A percentile compares a stretch with the other conserved stretches of the same genome.
Evolutionary conservation across 169 alveolate species (phyloP).

Genomic region (Perkinsus marinus): DNA sequence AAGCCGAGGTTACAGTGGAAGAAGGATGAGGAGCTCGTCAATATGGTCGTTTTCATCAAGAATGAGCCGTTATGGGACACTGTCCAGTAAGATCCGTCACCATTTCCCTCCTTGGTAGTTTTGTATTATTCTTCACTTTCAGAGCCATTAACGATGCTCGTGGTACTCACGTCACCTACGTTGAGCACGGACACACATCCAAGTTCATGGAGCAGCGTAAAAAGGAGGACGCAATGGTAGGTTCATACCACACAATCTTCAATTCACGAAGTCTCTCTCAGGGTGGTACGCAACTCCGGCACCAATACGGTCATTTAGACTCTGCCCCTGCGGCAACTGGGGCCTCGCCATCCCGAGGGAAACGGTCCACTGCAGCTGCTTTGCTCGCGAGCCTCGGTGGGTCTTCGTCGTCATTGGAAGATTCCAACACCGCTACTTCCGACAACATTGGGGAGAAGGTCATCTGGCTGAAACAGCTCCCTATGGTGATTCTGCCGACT

Average conservation of each 20-base stretch:
- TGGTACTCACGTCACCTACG: background rate
- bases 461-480: background rate
- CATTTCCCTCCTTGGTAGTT: background rate
- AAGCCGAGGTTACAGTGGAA: background rate
- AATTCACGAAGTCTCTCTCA: background rate
- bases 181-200: background rate
- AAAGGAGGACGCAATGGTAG: background rate
- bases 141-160: background rate
- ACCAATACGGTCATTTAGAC: background rate
- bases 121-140: background rate
- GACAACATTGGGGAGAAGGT: background rate
- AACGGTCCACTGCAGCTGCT: background rate
- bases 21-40: background rate
- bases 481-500: background rate
- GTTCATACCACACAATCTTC: background rate
- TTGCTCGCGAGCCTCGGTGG: background rate
- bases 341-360: background rate
- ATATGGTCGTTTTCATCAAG: background rate
- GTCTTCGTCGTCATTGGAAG: background rate
- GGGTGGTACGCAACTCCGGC: background rate
- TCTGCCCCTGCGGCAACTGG: background rate
- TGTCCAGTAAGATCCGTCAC: background rate
- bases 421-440: background rate
- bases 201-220: background rate
- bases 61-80: background rate